Evolutionary conservation across 768 basidiomycete species (phyloP).

Genomic region (Boletus reticuloceps): DNA sequence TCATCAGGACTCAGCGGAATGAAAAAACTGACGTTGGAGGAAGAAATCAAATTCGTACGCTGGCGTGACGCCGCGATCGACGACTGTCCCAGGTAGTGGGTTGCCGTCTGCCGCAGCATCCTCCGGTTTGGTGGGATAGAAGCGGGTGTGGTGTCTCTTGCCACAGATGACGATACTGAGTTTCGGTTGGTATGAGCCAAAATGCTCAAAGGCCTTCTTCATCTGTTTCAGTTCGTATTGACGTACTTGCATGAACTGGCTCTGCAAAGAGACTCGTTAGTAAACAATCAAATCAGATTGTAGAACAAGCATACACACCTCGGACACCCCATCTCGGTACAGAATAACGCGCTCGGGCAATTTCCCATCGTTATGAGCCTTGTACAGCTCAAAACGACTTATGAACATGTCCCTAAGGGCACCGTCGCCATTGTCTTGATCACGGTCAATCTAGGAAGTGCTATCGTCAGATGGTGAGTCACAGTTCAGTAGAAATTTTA

Average conservation of each 20-base stretch:
- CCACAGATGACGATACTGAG: conserved; percentile 55
- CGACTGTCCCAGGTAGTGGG: conserved; percentile 52
- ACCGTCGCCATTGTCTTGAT: conserved; percentile 35
- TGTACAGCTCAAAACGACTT: conserved; percentile 42
- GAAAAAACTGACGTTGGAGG: conserved; percentile 39
- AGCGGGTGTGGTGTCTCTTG: conserved; percentile 56
- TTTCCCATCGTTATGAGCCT: conserved; percentile 27
- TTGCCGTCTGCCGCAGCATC: conserved; percentile 46
- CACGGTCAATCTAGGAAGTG: neutral
- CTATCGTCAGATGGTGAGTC: neutral
- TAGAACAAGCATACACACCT: conserved; percentile 41
- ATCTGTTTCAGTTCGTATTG: conserved; percentile 42
- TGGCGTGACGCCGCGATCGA: conserved; percentile 53
- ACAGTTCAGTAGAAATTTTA: neutral
- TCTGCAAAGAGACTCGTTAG: conserved; percentile 23
- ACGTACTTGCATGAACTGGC: conserved; percentile 47
- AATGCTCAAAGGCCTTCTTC: conserved; percentile 38
- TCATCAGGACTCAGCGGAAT: neutral
- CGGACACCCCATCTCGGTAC: conserved; percentile 75
- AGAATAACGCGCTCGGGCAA: conserved; percentile 47
- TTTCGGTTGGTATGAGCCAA: conserved; percentile 43
- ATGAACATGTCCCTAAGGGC: conserved; percentile 45
- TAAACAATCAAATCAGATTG: neutral
- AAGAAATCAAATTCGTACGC: conserved; percentile 57
- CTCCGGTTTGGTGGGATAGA: conserved; percentile 43